A percentile compares a stretch with the other conserved stretches of the same genome.
These are phyloP conservation scores for Botrytis tulipae DNA, from an alignment of 2,329 filamentous ascomycete species.

Conservation along the genomic window DNA sequence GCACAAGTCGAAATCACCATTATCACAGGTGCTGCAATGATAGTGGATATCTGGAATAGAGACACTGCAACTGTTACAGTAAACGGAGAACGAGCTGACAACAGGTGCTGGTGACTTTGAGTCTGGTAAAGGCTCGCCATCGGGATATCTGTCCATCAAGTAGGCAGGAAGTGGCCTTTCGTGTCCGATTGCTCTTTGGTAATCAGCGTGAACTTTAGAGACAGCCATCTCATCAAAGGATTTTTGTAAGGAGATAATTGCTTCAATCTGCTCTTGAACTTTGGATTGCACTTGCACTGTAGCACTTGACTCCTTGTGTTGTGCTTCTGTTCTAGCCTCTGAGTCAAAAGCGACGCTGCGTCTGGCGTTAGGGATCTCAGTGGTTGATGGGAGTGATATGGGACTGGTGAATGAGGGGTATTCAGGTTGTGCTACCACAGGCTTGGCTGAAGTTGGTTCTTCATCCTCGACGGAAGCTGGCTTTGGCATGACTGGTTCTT, in stretches of 20 bases:
- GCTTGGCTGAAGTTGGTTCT: slow-evolving; percentile 32
- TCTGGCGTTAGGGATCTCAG: background rate
- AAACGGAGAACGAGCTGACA: slow-evolving; percentile 68
- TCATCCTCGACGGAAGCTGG: slow-evolving; percentile 52
- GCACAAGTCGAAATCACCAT: slow-evolving; percentile 94
- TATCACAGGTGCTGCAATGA: slow-evolving; percentile 91
- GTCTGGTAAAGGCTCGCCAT: slow-evolving; percentile 3
- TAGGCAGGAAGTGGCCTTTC: background rate
- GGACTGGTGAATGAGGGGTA: background rate
- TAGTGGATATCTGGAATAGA: slow-evolving; percentile 81
- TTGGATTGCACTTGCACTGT: background rate
- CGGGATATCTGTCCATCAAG: background rate
- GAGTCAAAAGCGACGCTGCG: background rate
- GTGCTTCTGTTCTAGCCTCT: background rate
- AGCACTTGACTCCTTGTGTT: background rate
- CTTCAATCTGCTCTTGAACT: slow-evolving; percentile 2
- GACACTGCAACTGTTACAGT: slow-evolving; percentile 86
- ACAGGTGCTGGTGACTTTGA: slow-evolving; percentile 16
- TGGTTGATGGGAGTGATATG: background rate
- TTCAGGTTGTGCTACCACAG: slow-evolving; percentile 21
- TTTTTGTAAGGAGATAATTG: slow-evolving; percentile 35
- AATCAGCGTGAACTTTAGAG: slow-evolving; percentile 4
- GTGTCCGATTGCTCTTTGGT: slow-evolving; percentile 16
- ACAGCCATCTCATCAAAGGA: slow-evolving; percentile 30
- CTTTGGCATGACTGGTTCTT: slow-evolving; percentile 37